Evolutionary conservation across 495 filamentous ascomycete species (phyloP), one percentile per base, ranked within the genome.

Genomic region (Immersiella caudata): DNA sequence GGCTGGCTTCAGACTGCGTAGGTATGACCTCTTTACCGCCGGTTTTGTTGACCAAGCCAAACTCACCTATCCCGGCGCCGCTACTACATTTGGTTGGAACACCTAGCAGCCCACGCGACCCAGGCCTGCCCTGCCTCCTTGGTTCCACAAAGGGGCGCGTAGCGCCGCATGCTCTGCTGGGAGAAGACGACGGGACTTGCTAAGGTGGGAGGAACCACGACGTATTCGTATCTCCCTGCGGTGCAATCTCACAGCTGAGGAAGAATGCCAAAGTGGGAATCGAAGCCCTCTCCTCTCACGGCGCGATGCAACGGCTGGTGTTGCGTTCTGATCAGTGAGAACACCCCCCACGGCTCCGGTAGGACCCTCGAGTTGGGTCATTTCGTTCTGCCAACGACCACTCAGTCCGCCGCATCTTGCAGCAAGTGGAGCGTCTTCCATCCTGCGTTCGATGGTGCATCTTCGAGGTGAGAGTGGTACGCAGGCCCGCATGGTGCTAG

Each of bases 171-270:
- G 21, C 6, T 33, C 21, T 58, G 7, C 55, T 58, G 20, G 55
- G 55, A 27, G 18, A 27, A 27, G n/a, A n/a, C n/a, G n/a, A n/a
- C n/a, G n/a, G n/a, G n/a, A n/a, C n/a, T n/a, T 36, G 33, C 33
- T 36, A n/a, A n/a, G n/a, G n/a, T 36, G 33, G 33, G 33, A 58
- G 25, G 5, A 58, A 58, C 55, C 25, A 27, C 26, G 14, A 51
- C 61, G 61, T 54, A 63, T 63, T 63, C 61, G 61, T 63, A 63
- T 63, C 61, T 63, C 61, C 8, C n/a, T 24, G 21, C 18, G 24
- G 24, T 18, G 21, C 26, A 16, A 29, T 63, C 22, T 18, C 22
- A 11, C 8, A 49, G 36, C 14, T 22, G 12, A 54, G 29, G 58
- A 49, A 40, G 24, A n/a, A 33, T n/a, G 16, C 25, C 8, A 6